These are phyloP conservation scores for Hymenoscyphus occultus DNA, from an alignment of 2,329 filamentous ascomycete species.

Conservation along the genomic window DNA sequence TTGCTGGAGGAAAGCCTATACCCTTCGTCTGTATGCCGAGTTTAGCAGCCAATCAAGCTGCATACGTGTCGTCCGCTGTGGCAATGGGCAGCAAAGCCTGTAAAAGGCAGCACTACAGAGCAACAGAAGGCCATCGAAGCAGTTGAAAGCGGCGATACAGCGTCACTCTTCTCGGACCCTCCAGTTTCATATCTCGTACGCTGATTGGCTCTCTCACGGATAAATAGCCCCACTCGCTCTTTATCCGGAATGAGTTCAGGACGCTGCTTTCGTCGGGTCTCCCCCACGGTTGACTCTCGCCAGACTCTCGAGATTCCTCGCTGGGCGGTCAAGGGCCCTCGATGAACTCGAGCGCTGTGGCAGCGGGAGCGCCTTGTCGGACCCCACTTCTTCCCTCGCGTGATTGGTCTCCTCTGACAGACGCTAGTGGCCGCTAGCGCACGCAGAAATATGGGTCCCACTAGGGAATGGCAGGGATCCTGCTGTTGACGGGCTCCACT, in stretches of 20 bases:
- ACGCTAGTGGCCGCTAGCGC: constrained; percentile 5
- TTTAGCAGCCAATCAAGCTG: constrained; percentile 8
- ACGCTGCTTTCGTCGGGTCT: constrained; percentile 14
- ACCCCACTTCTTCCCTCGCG: not conserved
- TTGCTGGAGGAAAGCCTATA: not conserved
- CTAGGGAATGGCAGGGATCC: not conserved
- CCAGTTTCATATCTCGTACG: constrained; percentile 8
- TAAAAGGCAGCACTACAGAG: too few species aligned
- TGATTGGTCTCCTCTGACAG: not conserved
- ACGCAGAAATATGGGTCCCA: not conserved
- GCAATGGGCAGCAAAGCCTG: not conserved
- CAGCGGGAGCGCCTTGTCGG: not conserved
- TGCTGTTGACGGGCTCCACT: not conserved
- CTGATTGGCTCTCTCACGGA: not conserved
- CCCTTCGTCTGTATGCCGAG: not conserved
- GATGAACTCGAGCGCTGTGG: not conserved
- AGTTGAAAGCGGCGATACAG: constrained; percentile 15
- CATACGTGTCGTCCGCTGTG: not conserved
- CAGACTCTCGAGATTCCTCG: not conserved
- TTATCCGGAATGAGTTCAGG: constrained; percentile 17
- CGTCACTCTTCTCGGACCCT: not conserved
- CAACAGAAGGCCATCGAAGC: constrained; percentile 8
- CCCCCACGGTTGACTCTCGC: too few species aligned
- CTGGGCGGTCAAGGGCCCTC: constrained; percentile 6
- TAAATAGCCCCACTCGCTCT: constrained; percentile 6